A percentile compares a stretch with the other conserved stretches of the same genome.
Conservation (phyloP, 768 basidiomycete species). For the Clavulina sp. region DNA sequence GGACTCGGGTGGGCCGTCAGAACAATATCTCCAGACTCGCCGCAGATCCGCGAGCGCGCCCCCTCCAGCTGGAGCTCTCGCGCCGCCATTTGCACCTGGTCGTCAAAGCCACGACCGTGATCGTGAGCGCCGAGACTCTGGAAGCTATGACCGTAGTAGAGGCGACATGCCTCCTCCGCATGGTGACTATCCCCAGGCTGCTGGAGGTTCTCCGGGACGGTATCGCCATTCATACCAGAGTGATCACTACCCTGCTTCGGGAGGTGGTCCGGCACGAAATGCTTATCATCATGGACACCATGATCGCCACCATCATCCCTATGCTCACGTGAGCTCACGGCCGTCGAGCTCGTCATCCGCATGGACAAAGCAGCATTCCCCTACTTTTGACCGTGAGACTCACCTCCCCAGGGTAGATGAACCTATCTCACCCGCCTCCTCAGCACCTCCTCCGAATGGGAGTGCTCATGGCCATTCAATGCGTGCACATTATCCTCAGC, state of each 20-base stretch:
- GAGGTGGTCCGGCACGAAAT: neutral
- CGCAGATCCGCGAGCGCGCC: neutral
- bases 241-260: neutral
- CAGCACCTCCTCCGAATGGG: too few relatives aligned
- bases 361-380: neutral
- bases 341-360: neutral
- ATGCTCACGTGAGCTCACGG: neutral
- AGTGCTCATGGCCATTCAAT: neutral
- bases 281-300: neutral
- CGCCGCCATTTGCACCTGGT: neutral
- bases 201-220: neutral
- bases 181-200: neutral
- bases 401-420: too few relatives aligned
- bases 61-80: neutral
- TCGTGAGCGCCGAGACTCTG: neutral
- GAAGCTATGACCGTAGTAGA: neutral
- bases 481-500: too few relatives aligned
- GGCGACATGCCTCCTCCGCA: neutral
- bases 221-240: neutral
- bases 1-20: neutral
- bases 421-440: too few relatives aligned
- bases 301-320: neutral
- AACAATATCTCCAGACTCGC: neutral
- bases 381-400: too few relatives aligned
- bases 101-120: neutral